A percentile compares a stretch with the other conserved stretches of the same genome.
phyloP scores from a whole-genome alignment of 2,329 filamentous ascomycete species.

The Rhinocladiella mackenziei region DNA sequence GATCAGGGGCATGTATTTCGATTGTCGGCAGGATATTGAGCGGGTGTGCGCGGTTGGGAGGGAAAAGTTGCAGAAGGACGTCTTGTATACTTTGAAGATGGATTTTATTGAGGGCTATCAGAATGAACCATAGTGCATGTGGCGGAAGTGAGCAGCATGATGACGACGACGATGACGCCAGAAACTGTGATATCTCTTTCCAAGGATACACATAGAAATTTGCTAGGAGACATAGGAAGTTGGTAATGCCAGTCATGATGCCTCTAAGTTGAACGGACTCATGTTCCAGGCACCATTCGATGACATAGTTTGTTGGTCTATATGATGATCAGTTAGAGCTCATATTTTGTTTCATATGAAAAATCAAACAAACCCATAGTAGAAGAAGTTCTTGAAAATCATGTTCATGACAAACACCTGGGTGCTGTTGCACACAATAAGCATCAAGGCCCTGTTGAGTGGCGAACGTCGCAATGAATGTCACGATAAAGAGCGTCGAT shows the following conservation, averaged over 20 bases:
- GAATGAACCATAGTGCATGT: constrained; percentile 17
- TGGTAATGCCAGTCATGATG: constrained; percentile 35
- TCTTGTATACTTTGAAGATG: constrained; percentile 13
- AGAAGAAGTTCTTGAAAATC: constrained; percentile 28
- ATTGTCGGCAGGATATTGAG: constrained; percentile 22
- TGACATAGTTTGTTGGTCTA: constrained; percentile 37
- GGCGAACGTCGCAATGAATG: constrained; percentile 12
- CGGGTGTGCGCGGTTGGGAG: constrained; percentile 10
- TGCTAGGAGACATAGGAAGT: constrained; percentile 34
- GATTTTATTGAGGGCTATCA: constrained; percentile 21
- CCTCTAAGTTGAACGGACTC: constrained; percentile 34
- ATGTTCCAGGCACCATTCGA: constrained; percentile 34
- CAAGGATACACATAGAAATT: constrained; percentile 36
- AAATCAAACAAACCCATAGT: constrained; percentile 21
- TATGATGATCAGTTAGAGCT: too few relatives aligned
- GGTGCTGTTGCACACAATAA: constrained; percentile 19
- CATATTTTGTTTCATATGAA: too few relatives aligned
- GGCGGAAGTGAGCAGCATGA: too few relatives aligned
- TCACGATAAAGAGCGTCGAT: constrained; percentile 19
- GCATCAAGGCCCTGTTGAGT: constrained; percentile 20
- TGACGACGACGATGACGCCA: constrained; percentile 23
- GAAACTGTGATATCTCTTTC: constrained; percentile 35
- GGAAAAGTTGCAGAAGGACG: constrained; percentile 11
- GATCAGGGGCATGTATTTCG: constrained; percentile 17
- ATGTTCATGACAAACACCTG: constrained; percentile 26